These are phyloP conservation scores for Plantago ovata DNA, from an alignment of 257 asterid species.

Conservation along the genomic window DNA sequence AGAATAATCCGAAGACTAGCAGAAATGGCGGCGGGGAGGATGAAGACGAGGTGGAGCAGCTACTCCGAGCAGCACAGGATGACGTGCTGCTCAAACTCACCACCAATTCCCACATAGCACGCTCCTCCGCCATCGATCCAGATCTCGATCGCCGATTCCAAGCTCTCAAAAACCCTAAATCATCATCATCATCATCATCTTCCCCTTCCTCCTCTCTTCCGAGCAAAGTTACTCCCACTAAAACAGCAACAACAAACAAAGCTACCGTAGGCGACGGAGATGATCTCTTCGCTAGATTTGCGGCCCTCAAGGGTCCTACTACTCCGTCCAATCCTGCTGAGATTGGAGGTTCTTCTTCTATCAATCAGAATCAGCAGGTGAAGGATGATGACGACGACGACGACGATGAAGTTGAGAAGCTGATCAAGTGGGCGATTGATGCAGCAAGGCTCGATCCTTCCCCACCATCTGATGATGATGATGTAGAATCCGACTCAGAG, in stretches of 20 bases:
- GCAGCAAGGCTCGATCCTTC: conserved; percentile 94
- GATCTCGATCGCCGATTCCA: conserved; percentile 78
- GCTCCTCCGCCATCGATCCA: conserved; percentile 46
- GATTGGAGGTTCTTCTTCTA: background rate
- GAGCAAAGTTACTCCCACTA: no score
- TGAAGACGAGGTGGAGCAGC: conserved; percentile 72
- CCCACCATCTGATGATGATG: conserved; percentile 53
- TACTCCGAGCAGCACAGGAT: conserved; percentile 74
- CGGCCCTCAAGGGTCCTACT: conserved; percentile 47
- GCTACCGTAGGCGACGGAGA: conserved; percentile 18
- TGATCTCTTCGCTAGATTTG: conserved; percentile 62
- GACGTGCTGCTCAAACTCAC: conserved; percentile 63
- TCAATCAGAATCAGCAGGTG: conserved; percentile 3
- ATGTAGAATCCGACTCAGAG: conserved; percentile 11
- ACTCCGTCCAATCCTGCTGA: conserved; percentile 4
- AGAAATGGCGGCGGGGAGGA: background rate
- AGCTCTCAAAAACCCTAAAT: conserved; percentile 37
- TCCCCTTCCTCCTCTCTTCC: no score
- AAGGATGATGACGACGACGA: conserved; percentile 27
- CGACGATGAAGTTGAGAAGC: conserved; percentile 77
- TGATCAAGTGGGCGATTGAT: conserved; percentile 82
- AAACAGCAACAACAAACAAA: no score
- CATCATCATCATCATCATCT: no score
- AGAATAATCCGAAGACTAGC: no score
- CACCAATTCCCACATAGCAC: conserved; percentile 55